Evolutionary conservation across 148 eudicot genomes (phyloP), one percentile per base, ranked within the genome.

Genomic region (Tetragonia tetragonoides): DNA sequence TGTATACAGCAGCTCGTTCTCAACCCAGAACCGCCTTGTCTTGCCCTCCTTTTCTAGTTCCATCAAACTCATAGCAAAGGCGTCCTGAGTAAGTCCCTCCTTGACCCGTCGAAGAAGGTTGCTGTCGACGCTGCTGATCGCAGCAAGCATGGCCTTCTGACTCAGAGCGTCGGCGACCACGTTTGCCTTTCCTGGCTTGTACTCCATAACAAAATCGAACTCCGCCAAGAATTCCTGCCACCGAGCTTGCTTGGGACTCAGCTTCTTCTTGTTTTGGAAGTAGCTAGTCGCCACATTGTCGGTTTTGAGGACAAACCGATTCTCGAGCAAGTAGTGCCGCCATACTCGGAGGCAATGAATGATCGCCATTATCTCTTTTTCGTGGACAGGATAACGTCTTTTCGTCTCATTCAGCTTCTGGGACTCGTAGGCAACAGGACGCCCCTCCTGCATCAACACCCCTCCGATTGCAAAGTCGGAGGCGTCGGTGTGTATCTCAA

Each of bases 221-320:
- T 74, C 51, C 20, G 16, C 76, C 5, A 74, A 24, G 51, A 74
- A 59, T 11, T 74, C 76, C 1, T 74, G 76, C 37, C 76, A 59
- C 9, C 67, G 65, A 0, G 76, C 76, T 18, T 73, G 65, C 51
- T 73, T 73, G 15, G 65, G 47, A 38, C 44, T 56, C 14, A 73
- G 47, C 59, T 62, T 75, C 21, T 44, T 62, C 10, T 63, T 57
- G 17, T 62, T 75, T 17, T 75, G 77, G 46, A 75, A 65, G 6
- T 75, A 65, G 57, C 70, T 75, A 16, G 70, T 46, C 12, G 39
- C 56, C 17, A 75, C 70, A 18, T 75, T 63, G 38, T 74, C 56
- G 20, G 77, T 74, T 24, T 40, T 61, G 56, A 74, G 62, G 49
- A 23, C 10, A 39, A 74, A n/a, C 56, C 40, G 53, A 44, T 56